phyloP scores from a whole-genome alignment of 1,284 basidiomycete genomes.

The Microbotryum lychnidis-dioicae region DNA sequence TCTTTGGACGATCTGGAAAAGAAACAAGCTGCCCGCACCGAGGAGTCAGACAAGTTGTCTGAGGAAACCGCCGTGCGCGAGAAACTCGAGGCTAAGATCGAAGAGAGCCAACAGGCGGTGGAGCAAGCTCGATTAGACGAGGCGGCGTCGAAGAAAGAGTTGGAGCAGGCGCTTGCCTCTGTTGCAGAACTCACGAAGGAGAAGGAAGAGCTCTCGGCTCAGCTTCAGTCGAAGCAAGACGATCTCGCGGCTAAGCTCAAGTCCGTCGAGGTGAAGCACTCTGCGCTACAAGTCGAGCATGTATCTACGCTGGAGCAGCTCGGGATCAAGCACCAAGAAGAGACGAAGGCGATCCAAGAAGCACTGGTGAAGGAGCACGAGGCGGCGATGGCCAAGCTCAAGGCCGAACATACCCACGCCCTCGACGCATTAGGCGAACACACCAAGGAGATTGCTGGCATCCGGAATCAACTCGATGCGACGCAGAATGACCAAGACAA shows the following conservation, averaged over 20 bases:
- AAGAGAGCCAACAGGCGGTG: neutral
- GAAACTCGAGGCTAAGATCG: neutral
- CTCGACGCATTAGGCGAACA: slow-evolving; percentile 44
- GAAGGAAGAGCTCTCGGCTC: too few relatives aligned
- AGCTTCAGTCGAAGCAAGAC: too few relatives aligned
- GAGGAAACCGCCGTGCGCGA: neutral
- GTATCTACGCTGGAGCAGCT: neutral
- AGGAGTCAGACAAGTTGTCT: neutral
- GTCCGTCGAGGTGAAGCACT: neutral
- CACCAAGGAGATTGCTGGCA: slow-evolving; percentile 33
- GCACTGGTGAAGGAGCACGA: slow-evolving; percentile 47
- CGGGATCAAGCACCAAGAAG: neutral
- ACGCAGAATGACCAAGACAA: neutral
- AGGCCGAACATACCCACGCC: neutral
- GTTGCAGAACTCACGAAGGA: too few relatives aligned
- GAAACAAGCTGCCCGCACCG: neutral
- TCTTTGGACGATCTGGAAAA: neutral
- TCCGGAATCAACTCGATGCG: neutral
- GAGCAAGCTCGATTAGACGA: neutral
- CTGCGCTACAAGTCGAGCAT: neutral
- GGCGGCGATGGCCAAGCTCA: slow-evolving; percentile 5
- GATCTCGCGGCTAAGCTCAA: neutral
- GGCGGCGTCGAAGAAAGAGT: neutral
- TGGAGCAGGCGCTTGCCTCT: neutral
- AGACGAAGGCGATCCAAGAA: slow-evolving; percentile 46